A percentile compares a stretch with the other conserved stretches of the same genome.
These are phyloP conservation scores for Nevesoporus exiguus DNA, from an alignment of 768 basidiomycete genomes.

Conservation along the genomic window DNA sequence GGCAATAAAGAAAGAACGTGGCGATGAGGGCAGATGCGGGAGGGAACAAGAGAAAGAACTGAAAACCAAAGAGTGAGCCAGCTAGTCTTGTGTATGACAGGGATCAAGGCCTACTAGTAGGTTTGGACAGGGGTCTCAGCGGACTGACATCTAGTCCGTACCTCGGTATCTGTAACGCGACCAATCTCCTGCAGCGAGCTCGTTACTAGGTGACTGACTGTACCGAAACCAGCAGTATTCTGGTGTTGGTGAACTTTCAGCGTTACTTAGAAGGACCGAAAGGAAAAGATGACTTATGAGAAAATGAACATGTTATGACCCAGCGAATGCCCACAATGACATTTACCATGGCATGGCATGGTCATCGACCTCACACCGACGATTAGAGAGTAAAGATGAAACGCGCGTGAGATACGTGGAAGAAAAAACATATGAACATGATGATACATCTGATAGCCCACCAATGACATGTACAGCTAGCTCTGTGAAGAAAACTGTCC, in stretches of 20 bases:
- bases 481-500: slow-evolving; percentile 31
- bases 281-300: not conserved
- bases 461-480: slow-evolving; percentile 20
- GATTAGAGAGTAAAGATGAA: not conserved
- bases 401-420: slow-evolving; percentile 4
- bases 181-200: not conserved
- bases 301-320: not conserved
- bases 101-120: too few relatives aligned
- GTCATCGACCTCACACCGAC: slow-evolving; percentile 5
- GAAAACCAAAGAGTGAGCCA: not conserved
- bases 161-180: not conserved
- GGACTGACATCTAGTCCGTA: not conserved
- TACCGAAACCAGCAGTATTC: not conserved
- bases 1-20: not conserved
- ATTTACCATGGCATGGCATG: not conserved
- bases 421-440: slow-evolving; percentile 8
- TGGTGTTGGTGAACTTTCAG: not conserved
- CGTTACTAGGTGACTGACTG: not conserved
- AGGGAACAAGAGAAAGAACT: not conserved
- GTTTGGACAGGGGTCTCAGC: not conserved
- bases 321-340: too few relatives aligned
- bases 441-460: slow-evolving; percentile 18
- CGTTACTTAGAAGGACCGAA: slow-evolving; percentile 1
- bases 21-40: not conserved
- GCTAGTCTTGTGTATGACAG: not conserved